phyloP scores from a whole-genome alignment of 208 protist species.

The Sergeia podlipaevii region DNA sequence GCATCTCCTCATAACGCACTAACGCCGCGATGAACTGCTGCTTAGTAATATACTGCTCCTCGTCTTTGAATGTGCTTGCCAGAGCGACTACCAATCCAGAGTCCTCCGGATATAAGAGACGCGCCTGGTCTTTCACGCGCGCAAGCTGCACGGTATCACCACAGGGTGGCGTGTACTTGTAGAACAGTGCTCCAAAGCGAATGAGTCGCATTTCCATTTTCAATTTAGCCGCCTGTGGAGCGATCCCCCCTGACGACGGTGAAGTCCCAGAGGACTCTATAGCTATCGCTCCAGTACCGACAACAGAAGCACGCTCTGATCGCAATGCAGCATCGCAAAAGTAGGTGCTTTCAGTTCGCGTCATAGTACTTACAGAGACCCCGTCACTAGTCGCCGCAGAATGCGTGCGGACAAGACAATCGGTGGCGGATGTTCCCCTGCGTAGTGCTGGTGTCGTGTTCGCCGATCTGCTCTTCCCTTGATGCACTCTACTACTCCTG shows the following conservation, averaged over 20 bases:
- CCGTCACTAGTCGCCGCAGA: too few relatives aligned
- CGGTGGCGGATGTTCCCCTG: not conserved
- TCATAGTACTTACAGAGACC: too few relatives aligned
- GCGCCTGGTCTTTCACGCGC: conserved; percentile 47
- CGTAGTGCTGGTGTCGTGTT: not conserved
- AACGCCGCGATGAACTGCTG: conserved; percentile 55
- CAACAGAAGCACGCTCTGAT: too few relatives aligned
- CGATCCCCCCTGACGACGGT: not conserved
- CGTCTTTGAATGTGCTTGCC: too few relatives aligned
- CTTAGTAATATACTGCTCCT: conserved; percentile 30
- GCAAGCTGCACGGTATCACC: conserved; percentile 23
- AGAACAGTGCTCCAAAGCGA: conserved; percentile 75
- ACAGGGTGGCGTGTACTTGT: conserved; percentile 59
- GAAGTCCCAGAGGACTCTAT: not conserved
- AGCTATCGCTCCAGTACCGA: not conserved
- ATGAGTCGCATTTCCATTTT: conserved; percentile 42
- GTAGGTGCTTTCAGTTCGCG: too few relatives aligned
- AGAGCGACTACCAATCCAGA: conserved; percentile 49
- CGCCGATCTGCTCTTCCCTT: not conserved
- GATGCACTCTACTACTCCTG: not conserved
- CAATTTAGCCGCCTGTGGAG: conserved; percentile 2
- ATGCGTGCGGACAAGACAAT: not conserved
- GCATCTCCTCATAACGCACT: conserved; percentile 27
- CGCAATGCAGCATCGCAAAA: too few relatives aligned
- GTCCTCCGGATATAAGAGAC: conserved; percentile 57